Evolutionary conservation across 2,329 filamentous ascomycete species (phyloP), one percentile per base, ranked within the genome.

Genomic region (Cylindrodendrum hubeiense): DNA sequence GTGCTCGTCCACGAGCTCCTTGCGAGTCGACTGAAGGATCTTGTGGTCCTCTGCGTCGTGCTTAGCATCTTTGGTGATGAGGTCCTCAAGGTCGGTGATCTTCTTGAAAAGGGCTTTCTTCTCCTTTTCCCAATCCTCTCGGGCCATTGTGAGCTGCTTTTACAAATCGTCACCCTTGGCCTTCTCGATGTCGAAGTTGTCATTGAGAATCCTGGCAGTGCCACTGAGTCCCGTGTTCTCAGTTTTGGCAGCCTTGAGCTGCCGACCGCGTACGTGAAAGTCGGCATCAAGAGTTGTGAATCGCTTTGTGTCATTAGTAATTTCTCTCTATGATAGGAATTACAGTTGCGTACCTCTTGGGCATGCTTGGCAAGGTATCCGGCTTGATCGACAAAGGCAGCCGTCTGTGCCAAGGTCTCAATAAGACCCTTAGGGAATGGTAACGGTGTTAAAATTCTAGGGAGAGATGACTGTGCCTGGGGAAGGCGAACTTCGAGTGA

Each of bases 331-430:
- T 8, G 7, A 9, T 9, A 46, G 19, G 41, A 26, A n/a, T 10
- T 13, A 19, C n/a, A 12, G 21, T 19, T 10, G 39, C 52, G 0
- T 69, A 68, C 68, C 4, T 66, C 65, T 0, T 64, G 39, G 3
- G 68, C 68, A 34, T 71, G 68, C 21, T 68, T 69, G 33, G 68
- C 69, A 0, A 69, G 51, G n/a, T 71, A 71, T 0, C 69, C 69
- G 4, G 66, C 67, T 19, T 70, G 63, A 7, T 71, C 69, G 0
- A 63, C 47, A 43, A 63, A 71, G 7, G 69, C 53, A 5, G 60
- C 57, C 2, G 67, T 63, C 10, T 71, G 66, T 12, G 37, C 17
- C 4, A 71, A 4, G 0, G 63, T 70, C 1, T 70, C 69, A 12
- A 69, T 2, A 4, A 71, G 58, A 0, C 37, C 50, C 7, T 52